A percentile compares a stretch with the other conserved stretches of the same genome.
These are phyloP conservation scores for Thozetella sp. DNA, from an alignment of 495 filamentous ascomycete genomes.

Conservation along the genomic window DNA sequence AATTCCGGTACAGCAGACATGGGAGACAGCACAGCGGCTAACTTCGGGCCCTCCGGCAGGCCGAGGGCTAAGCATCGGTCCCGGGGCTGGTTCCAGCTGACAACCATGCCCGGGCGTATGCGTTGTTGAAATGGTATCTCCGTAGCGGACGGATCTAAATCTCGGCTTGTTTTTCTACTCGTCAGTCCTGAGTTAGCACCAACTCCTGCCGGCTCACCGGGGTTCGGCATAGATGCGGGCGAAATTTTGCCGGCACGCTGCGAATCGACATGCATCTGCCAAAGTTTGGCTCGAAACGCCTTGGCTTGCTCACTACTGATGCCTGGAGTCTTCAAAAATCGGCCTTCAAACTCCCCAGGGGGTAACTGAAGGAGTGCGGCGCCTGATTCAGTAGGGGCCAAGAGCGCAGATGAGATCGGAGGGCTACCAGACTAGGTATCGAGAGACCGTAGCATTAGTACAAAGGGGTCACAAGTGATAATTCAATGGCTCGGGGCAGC, in stretches of 20 bases:
- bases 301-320: slow-evolving; percentile 23
- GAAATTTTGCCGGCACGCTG: neutral
- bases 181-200: neutral
- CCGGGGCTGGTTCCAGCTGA: slow-evolving; percentile 5
- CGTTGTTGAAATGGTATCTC: slow-evolving; percentile 26
- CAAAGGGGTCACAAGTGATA: no score
- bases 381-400: slow-evolving; percentile 14
- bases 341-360: slow-evolving; percentile 14
- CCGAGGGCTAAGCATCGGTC: neutral
- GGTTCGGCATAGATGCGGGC: neutral
- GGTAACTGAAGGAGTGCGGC: slow-evolving; percentile 15
- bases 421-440: slow-evolving; percentile 14
- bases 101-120: slow-evolving; percentile 33
- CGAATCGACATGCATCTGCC: slow-evolving; percentile 32
- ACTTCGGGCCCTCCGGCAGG: neutral
- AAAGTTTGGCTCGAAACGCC: slow-evolving; percentile 32
- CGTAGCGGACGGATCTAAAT: slow-evolving; percentile 9
- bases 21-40: slow-evolving; percentile 16
- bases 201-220: neutral
- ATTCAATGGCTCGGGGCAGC: neutral
- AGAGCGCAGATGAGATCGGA: slow-evolving; percentile 8
- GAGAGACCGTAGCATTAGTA: neutral
- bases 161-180: slow-evolving; percentile 7
- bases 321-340: slow-evolving; percentile 19
- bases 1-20: slow-evolving; percentile 9